A percentile compares a stretch with the other conserved stretches of the same genome.
phyloP scores from a whole-genome alignment of 768 basidiomycete genomes.

The Suillus hirtellus region DNA sequence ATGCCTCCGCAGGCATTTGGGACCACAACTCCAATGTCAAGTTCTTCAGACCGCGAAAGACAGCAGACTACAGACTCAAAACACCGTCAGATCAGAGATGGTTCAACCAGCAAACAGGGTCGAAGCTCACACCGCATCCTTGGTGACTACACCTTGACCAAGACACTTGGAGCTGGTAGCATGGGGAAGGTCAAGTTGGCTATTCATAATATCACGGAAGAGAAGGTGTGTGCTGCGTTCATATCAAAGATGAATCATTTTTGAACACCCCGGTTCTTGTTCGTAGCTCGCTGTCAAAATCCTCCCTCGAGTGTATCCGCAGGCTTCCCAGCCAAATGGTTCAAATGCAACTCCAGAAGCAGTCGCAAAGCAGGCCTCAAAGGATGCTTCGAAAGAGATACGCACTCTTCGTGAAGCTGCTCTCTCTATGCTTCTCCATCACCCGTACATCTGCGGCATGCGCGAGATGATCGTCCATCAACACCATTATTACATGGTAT shows the following conservation, averaged over 20 bases:
- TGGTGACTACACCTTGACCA: constrained; percentile 94
- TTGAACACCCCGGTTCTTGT: neutral
- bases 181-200: constrained; percentile 99
- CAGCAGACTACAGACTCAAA: constrained; percentile 29
- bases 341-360: constrained; percentile 51
- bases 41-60: constrained; percentile 34
- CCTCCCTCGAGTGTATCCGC: constrained; percentile 80
- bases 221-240: constrained; percentile 67
- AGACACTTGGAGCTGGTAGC: constrained; percentile 95
- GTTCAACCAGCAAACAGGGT: constrained; percentile 36
- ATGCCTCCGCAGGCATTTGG: constrained; percentile 68
- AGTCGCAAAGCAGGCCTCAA: constrained; percentile 72
- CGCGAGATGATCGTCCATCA: constrained; percentile 97
- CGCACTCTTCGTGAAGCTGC: constrained; percentile 95
- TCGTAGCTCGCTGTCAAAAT: constrained; percentile 96
- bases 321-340: constrained; percentile 50
- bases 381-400: constrained; percentile 96
- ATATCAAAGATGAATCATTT: constrained; percentile 3
- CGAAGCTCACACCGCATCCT: constrained; percentile 55
- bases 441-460: constrained; percentile 99
- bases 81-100: constrained; percentile 32
- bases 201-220: constrained; percentile 82
- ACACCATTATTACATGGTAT: constrained; percentile 99
- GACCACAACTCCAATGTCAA: constrained; percentile 30
- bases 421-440: constrained; percentile 92